Conservation (phyloP, 2,329 filamentous ascomycete genomes). For the Fusarium nanum region DNA sequence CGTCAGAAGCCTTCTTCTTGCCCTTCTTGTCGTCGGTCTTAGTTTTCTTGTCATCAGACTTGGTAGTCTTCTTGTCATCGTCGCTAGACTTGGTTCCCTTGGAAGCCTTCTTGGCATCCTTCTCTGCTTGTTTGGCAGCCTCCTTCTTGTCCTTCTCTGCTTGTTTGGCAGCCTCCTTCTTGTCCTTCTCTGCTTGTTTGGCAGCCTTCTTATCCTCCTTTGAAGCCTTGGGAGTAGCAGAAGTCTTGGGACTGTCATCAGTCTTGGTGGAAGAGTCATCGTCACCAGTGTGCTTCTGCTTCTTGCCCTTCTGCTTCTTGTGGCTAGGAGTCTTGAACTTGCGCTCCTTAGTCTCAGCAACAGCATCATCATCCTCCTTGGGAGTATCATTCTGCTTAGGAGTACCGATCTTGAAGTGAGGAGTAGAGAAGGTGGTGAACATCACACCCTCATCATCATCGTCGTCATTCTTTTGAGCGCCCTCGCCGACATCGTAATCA, state of each 20-base stretch:
- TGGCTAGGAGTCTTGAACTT: conserved; percentile 7
- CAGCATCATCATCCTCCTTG: not conserved
- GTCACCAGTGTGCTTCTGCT: not conserved
- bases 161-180: not conserved
- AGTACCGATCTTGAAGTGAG: not conserved
- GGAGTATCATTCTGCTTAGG: not conserved
- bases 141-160: not conserved
- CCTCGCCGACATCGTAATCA: not conserved
- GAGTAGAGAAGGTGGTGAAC: not conserved
- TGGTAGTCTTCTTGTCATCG: too few species aligned
- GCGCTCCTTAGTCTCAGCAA: not conserved
- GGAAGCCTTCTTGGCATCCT: not conserved
- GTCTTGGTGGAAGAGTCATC: not conserved
- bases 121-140: not conserved
- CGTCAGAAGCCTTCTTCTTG: not conserved
- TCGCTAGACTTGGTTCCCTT: not conserved
- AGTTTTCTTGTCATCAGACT: too few species aligned
- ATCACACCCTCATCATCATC: not conserved
- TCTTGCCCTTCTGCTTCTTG: conserved; percentile 18
- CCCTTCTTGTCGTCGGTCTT: too few species aligned
- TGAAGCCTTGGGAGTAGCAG: not conserved
- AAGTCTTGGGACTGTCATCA: not conserved
- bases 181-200: not conserved
- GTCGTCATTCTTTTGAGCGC: not conserved
- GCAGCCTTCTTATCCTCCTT: not conserved